A percentile compares a stretch with the other conserved stretches of the same genome.
These are phyloP conservation scores for Caryopteris hybrid DNA, from an alignment of 305 asterid species.

Conservation along the genomic window DNA sequence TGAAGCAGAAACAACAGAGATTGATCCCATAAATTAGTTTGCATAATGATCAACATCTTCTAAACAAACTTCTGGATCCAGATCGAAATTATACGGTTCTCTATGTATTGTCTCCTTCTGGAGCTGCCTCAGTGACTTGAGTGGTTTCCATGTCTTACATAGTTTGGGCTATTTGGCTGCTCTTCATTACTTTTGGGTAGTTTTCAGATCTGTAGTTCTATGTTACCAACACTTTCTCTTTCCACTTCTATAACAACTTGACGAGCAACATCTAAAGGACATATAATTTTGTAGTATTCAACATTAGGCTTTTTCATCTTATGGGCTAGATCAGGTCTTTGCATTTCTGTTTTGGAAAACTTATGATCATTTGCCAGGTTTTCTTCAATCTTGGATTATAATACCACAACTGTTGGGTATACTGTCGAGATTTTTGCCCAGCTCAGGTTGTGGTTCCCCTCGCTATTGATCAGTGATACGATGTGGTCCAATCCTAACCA, in stretches of 20 bases:
- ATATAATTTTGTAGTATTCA: conserved; percentile 39
- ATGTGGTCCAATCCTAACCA: no score
- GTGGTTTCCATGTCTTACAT: conserved; percentile 45
- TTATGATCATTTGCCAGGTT: conserved; percentile 11
- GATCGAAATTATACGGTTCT: conserved; percentile 53
- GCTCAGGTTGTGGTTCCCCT: no score
- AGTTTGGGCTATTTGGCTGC: conserved; percentile 45
- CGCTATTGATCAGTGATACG: no score
- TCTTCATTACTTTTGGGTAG: conserved; percentile 34
- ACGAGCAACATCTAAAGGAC: conserved; percentile 83
- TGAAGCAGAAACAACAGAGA: conserved; percentile 74
- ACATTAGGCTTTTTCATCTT: conserved; percentile 31
- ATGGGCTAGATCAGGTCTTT: conserved; percentile 16
- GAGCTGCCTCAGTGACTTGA: conserved; percentile 56
- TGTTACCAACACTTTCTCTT: conserved; percentile 61
- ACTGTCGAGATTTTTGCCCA: no score
- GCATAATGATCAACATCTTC: conserved; percentile 46
- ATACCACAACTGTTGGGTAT: no score
- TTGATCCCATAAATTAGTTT: conserved; percentile 40
- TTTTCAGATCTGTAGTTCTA: conserved; percentile 63
- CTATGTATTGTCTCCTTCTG: conserved; percentile 36
- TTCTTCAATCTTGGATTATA: conserved; percentile 11
- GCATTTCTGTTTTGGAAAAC: conserved; percentile 15
- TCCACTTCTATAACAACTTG: conserved; percentile 94
- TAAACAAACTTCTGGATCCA: conserved; percentile 54